Evolutionary conservation across 2,329 filamentous ascomycete genomes (phyloP).

Genomic region (Thelonectria blattea): DNA sequence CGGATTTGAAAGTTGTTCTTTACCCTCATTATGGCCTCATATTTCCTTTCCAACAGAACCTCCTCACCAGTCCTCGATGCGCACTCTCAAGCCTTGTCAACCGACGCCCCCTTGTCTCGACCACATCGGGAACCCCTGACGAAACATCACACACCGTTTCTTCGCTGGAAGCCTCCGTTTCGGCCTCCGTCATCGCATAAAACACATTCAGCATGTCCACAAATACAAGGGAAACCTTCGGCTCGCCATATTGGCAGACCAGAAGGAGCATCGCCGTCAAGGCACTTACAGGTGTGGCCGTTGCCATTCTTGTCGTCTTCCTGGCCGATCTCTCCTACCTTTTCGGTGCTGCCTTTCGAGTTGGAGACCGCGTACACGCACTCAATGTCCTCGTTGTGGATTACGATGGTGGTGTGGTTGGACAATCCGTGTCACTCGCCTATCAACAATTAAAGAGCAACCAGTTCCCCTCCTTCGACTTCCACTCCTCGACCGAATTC

Average conservation of each 20-base stretch:
- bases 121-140: not conserved
- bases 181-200: not conserved
- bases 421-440: constrained; percentile 40
- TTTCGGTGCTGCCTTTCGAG: constrained; percentile 41
- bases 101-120: not conserved
- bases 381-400: constrained; percentile 41
- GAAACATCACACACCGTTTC: not conserved
- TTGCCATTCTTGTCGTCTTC: not conserved
- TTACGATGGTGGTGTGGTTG: constrained; percentile 41
- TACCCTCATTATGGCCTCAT: not conserved
- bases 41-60: not conserved
- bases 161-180: not conserved
- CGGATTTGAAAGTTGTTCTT: not conserved
- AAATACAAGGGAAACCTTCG: not conserved
- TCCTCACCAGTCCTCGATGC: not conserved
- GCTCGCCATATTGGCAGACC: not conserved
- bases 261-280: not conserved
- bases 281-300: not conserved
- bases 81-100: not conserved
- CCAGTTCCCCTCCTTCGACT: constrained; percentile 42
- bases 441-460: constrained; percentile 39
- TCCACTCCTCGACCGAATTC: constrained; percentile 34
- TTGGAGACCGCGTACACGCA: constrained; percentile 26
- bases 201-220: not conserved
- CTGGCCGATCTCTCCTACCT: constrained; percentile 34